Evolutionary conservation across 345 rosid genomes (phyloP).

Genomic region (Eucalyptus caleyi): DNA sequence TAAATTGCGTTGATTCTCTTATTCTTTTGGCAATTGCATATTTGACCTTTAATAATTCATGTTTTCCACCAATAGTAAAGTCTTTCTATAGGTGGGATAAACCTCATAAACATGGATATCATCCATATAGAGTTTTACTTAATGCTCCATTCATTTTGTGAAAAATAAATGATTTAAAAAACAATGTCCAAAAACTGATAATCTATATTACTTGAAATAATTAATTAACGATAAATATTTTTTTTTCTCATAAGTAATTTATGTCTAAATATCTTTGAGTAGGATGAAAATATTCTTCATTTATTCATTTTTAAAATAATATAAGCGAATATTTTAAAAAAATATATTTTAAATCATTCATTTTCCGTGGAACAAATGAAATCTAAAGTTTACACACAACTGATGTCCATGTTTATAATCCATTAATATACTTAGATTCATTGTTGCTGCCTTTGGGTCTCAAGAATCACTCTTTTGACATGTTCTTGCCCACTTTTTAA

Average conservation of each 20-base stretch:
- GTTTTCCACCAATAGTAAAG: neutral
- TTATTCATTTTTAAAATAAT: no score
- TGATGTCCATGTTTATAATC: rapidly evolving
- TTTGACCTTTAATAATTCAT: neutral
- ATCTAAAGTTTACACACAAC: rapidly evolving
- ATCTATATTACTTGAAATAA: no score
- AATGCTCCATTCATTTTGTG: neutral
- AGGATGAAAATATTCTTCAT: no score
- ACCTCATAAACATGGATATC: neutral
- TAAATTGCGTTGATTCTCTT: neutral
- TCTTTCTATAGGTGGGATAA: neutral
- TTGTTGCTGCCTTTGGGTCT: neutral
- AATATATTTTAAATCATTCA: no score
- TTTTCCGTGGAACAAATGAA: rapidly evolving
- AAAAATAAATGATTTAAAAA: no score
- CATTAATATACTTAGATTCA: neutral
- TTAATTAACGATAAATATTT: no score
- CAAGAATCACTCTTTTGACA: neutral
- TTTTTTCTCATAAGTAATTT: no score
- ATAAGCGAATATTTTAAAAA: no score
- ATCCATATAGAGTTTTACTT: no score
- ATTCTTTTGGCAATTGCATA: neutral
- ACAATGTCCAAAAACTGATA: no score
- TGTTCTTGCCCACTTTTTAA: neutral
- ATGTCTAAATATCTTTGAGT: neutral